phyloP scores from a whole-genome alignment of 805 yeast species.

The Metschnikowia kofuensis region DNA sequence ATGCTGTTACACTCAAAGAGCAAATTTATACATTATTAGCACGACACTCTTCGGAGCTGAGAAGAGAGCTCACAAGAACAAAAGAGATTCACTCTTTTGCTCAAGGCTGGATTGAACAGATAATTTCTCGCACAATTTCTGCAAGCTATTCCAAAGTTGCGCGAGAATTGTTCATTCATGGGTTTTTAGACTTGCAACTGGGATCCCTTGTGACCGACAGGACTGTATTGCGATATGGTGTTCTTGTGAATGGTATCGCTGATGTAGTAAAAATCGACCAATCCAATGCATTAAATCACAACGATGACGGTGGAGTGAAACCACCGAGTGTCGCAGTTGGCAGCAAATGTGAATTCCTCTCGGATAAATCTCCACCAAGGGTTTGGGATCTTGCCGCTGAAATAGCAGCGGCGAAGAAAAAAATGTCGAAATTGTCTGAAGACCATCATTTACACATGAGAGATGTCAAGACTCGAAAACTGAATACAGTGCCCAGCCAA shows the following conservation, averaged over 20 bases:
- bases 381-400: slow-evolving; percentile 7
- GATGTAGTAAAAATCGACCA: slow-evolving; percentile 12
- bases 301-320: not conserved
- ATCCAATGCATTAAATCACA: not conserved
- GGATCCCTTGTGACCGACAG: slow-evolving; percentile 14
- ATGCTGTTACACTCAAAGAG: slow-evolving; percentile 26
- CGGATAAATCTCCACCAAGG: slow-evolving; percentile 1
- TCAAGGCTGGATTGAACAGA: slow-evolving; percentile 39
- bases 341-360: not conserved
- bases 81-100: slow-evolving; percentile 23
- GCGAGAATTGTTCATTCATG: slow-evolving; percentile 61
- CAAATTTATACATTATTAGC: slow-evolving; percentile 11
- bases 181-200: slow-evolving; percentile 37
- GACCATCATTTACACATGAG: slow-evolving; percentile 14
- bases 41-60: slow-evolving; percentile 6
- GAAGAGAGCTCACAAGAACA: slow-evolving; percentile 14
- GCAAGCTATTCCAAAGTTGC: slow-evolving; percentile 50
- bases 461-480: slow-evolving; percentile 65
- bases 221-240: slow-evolving; percentile 20
- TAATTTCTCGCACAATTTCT: slow-evolving; percentile 36
- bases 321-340: too few relatives aligned
- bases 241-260: slow-evolving; percentile 59
- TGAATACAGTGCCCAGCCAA: slow-evolving; percentile 46
- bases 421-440: slow-evolving; percentile 5
- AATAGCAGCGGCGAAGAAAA: slow-evolving; percentile 7